phyloP scores from a whole-genome alignment of 768 basidiomycete genomes.

The Postia placenta region DNA sequence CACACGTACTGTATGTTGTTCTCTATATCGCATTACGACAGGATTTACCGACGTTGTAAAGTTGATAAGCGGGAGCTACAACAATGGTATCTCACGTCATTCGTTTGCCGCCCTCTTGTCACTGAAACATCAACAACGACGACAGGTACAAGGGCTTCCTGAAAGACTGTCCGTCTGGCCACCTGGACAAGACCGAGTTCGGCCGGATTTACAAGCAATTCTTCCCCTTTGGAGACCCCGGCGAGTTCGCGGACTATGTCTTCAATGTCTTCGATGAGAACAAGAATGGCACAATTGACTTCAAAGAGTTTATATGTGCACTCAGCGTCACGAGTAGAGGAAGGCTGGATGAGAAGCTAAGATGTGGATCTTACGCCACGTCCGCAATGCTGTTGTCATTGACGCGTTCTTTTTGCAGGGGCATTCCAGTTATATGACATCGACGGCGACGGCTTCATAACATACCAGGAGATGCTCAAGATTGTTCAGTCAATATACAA shows the following conservation, averaged over 20 bases:
- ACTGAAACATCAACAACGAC: conserved; percentile 10
- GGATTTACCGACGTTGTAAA: too few relatives aligned
- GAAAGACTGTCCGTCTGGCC: conserved; percentile 96
- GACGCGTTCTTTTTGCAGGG: conserved; percentile 49
- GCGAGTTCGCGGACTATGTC: conserved; percentile 95
- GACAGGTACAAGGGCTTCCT: conserved; percentile 98
- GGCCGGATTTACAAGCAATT: conserved; percentile 98
- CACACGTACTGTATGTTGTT: conserved; percentile 84
- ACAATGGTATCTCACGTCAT: conserved; percentile 61
- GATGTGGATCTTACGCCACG: conserved; percentile 64
- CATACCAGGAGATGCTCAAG: conserved; percentile 98
- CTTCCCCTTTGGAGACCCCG: conserved; percentile 99
- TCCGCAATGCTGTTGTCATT: not conserved
- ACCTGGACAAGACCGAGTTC: conserved; percentile 94
- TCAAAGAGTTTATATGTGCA: conserved; percentile 98
- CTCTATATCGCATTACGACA: conserved; percentile 14
- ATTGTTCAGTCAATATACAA: conserved; percentile 99
- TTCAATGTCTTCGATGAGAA: conserved; percentile 97
- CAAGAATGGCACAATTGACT: conserved; percentile 96
- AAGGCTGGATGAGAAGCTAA: conserved; percentile 93
- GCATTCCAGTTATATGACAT: conserved; percentile 99
- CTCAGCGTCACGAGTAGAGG: conserved; percentile 93
- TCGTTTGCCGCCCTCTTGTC: conserved; percentile 9
- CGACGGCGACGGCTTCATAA: conserved; percentile 96
- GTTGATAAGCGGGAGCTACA: conserved; percentile 97